Percentiles rank a stretch among this genome's conserved stretches.
Evolutionary conservation across 768 basidiomycete genomes (phyloP).

Genomic region (Auricularia auricula-judae): DNA sequence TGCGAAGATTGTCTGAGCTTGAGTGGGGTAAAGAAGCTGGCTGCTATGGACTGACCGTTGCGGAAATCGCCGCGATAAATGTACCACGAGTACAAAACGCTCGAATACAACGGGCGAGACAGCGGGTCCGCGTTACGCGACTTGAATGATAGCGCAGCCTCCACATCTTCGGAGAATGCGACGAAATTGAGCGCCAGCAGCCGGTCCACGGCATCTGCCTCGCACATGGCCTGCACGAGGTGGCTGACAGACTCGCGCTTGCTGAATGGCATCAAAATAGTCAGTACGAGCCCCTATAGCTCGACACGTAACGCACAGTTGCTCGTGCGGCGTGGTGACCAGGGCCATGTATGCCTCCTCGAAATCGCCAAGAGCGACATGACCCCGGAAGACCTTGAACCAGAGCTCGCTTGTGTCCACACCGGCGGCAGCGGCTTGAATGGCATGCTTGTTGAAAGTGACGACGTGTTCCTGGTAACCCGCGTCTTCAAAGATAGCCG

Average conservation of each 20-base stretch:
- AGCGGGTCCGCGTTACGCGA: slow-evolving; percentile 89
- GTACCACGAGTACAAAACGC: slow-evolving; percentile 93
- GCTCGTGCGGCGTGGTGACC: slow-evolving; percentile 61
- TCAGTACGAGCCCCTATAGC: not conserved
- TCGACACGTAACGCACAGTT: slow-evolving; percentile 47
- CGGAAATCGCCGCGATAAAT: slow-evolving; percentile 79
- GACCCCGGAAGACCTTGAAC: slow-evolving; percentile 66
- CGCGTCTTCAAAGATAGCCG: slow-evolving; percentile 58
- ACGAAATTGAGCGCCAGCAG: slow-evolving; percentile 78
- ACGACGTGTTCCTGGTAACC: slow-evolving; percentile 51
- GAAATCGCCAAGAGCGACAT: slow-evolving; percentile 60
- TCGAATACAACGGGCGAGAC: slow-evolving; percentile 72
- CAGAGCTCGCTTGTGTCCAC: slow-evolving; percentile 61
- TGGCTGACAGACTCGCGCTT: slow-evolving; percentile 74
- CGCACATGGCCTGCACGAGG: slow-evolving; percentile 87
- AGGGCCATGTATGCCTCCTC: slow-evolving; percentile 82
- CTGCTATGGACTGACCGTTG: slow-evolving; percentile 49
- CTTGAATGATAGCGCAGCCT: slow-evolving; percentile 81
- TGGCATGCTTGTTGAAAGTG: slow-evolving; percentile 65
- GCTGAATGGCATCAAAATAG: slow-evolving; percentile 27
- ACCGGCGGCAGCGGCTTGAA: slow-evolving; percentile 50
- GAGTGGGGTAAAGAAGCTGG: not conserved
- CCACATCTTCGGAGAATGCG: slow-evolving; percentile 77
- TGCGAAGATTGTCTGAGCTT: slow-evolving; percentile 2
- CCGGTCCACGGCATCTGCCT: slow-evolving; percentile 67